These are phyloP conservation scores for Pythium vanterpoolii DNA, from an alignment of 352 stramenopile genomes.

Conservation along the genomic window DNA sequence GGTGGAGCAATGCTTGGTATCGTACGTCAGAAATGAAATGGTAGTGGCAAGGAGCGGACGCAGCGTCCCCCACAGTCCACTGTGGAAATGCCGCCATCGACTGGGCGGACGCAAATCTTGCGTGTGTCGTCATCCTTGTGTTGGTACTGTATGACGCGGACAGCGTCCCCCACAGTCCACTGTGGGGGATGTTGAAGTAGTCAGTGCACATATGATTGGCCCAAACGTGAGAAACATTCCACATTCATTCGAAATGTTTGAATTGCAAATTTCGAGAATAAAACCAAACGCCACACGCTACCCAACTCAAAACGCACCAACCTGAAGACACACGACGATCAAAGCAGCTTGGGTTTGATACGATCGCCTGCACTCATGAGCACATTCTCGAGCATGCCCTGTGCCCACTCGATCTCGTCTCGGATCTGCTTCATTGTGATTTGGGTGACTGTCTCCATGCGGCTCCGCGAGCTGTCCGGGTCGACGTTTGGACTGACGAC, in stretches of 20 bases:
- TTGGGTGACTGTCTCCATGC: not conserved
- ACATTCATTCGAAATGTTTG: too few species aligned
- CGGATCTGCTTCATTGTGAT: not conserved
- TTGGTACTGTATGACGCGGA: not conserved
- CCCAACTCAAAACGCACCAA: not conserved
- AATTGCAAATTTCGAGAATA: too few species aligned
- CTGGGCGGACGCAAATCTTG: slow-evolving; percentile 2
- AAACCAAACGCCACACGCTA: too few species aligned
- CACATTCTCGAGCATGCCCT: not conserved
- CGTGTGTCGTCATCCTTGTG: not conserved
- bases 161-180: not conserved
- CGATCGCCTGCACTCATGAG: not conserved
- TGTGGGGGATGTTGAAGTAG: slow-evolving; percentile 7
- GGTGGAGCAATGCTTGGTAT: not conserved
- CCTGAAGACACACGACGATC: too few species aligned
- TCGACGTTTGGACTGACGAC: not conserved
- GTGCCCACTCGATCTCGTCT: not conserved
- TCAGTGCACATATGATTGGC: too few species aligned
- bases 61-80: slow-evolving; percentile 12
- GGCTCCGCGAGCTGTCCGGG: not conserved
- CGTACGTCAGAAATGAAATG: not conserved
- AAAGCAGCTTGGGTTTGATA: too few species aligned
- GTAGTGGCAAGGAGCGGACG: not conserved
- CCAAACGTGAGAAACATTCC: too few species aligned
- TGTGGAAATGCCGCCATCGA: not conserved